These are phyloP conservation scores for Zalaria obscura DNA, from an alignment of 2,329 filamentous ascomycete genomes.

Conservation along the genomic window DNA sequence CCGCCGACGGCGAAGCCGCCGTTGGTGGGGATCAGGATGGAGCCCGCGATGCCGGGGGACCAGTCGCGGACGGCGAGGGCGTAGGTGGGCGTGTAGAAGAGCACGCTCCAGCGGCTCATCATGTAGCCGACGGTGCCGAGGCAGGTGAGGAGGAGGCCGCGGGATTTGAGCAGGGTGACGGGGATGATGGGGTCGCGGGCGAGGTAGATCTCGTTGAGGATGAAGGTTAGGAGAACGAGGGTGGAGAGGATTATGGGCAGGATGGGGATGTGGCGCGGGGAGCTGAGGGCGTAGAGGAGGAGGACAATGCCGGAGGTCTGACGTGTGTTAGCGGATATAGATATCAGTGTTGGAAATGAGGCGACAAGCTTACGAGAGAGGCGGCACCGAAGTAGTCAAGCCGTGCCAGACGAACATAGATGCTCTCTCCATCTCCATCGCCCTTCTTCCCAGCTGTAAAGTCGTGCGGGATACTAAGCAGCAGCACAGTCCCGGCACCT, in stretches of 20 bases:
- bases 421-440: constrained; percentile 22
- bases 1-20: constrained; percentile 63
- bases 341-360: not conserved
- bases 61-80: constrained; percentile 62
- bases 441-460: constrained; percentile 13
- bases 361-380: constrained; percentile 38
- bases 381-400: constrained; percentile 65
- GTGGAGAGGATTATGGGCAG: constrained; percentile 48
- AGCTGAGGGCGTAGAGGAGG: constrained; percentile 56
- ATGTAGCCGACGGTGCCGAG: constrained; percentile 63
- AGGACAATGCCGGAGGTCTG: constrained; percentile 54
- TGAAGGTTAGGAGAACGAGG: constrained; percentile 40
- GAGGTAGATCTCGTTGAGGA: constrained; percentile 48
- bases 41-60: constrained; percentile 54
- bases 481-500: constrained; percentile 46
- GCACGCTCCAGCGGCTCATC: constrained; percentile 64
- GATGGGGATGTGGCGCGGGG: constrained; percentile 43
- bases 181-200: constrained; percentile 63
- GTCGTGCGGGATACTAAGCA: constrained; percentile 47
- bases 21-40: constrained; percentile 71
- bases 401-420: constrained; percentile 40
- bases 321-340: constrained; percentile 3
- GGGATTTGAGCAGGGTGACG: constrained; percentile 51
- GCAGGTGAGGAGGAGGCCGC: constrained; percentile 59
- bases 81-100: constrained; percentile 72